A percentile compares a stretch with the other conserved stretches of the same genome.
phyloP scores from a whole-genome alignment of 1,139 yeast genomes.

The Suhomyces yuchorum region DNA sequence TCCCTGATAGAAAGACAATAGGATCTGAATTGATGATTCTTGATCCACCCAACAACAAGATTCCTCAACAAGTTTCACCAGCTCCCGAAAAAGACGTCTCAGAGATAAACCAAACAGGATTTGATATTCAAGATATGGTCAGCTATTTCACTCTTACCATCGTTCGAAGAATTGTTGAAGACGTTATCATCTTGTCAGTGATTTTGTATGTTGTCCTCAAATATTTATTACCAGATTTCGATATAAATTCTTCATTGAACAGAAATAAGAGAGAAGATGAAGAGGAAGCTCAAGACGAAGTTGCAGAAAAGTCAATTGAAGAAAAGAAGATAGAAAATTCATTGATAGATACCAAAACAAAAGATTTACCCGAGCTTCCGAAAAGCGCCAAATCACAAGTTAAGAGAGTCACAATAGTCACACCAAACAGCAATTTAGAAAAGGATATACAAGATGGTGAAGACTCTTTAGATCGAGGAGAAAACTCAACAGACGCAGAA shows the following conservation, averaged over 20 bases:
- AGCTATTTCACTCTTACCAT: slow-evolving; percentile 16
- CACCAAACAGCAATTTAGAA: slow-evolving; percentile 26
- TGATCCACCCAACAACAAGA: slow-evolving; percentile 10
- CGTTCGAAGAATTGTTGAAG: slow-evolving; percentile 34
- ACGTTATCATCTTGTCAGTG: slow-evolving; percentile 27
- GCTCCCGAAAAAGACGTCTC: neutral
- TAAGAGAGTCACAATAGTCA: slow-evolving; percentile 34
- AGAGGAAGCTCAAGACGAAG: slow-evolving; percentile 1
- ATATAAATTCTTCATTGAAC: neutral
- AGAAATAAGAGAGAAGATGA: slow-evolving; percentile 1
- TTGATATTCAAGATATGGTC: neutral
- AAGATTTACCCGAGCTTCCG: slow-evolving; percentile 10
- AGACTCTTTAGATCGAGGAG: neutral
- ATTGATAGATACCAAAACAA: neutral
- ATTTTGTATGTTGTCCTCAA: slow-evolving; percentile 15
- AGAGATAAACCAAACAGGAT: neutral
- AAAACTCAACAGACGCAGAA: neutral
- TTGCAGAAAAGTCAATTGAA: neutral
- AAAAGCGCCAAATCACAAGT: neutral
- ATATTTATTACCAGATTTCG: slow-evolving; percentile 7
- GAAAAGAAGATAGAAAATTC: neutral
- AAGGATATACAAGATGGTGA: slow-evolving; percentile 17
- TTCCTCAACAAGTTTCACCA: neutral
- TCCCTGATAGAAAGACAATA: slow-evolving; percentile 24
- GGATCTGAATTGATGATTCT: slow-evolving; percentile 17